These are phyloP conservation scores for Colletotrichum spinosum DNA, from an alignment of 2,329 filamentous ascomycete genomes.

Conservation along the genomic window DNA sequence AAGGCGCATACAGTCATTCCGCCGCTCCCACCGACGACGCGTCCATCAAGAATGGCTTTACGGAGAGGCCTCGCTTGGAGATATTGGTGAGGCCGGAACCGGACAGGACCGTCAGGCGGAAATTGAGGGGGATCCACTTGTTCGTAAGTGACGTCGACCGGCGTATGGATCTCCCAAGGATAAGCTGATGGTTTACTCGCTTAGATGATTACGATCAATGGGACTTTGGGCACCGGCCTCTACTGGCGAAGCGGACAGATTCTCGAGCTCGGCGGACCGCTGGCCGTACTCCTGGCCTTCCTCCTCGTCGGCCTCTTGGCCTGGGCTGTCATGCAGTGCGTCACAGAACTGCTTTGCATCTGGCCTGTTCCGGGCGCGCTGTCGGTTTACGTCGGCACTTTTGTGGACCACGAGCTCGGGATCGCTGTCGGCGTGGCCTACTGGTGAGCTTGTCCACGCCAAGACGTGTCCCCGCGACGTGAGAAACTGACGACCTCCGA, in stretches of 20 bases:
- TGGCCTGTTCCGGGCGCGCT: constrained; percentile 48
- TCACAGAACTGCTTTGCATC: constrained; percentile 46
- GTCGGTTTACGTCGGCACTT: constrained; percentile 46
- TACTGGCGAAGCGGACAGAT: constrained; percentile 46
- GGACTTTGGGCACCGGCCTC: constrained; percentile 43
- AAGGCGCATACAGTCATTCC: too few species aligned
- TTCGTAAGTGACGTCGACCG: constrained; percentile 30
- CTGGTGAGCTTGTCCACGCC: constrained; percentile 43
- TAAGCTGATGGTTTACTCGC: neutral
- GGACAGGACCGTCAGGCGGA: constrained; percentile 41
- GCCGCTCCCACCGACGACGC: neutral
- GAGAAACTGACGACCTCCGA: neutral
- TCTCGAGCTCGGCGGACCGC: constrained; percentile 43
- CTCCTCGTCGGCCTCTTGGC: constrained; percentile 43
- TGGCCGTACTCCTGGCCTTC: constrained; percentile 44
- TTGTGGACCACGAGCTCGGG: constrained; percentile 47
- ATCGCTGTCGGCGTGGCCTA: constrained; percentile 47
- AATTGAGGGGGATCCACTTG: constrained; percentile 42
- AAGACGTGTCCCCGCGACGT: too few species aligned
- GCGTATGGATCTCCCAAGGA: neutral
- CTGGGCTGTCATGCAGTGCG: constrained; percentile 47
- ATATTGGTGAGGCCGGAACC: constrained; percentile 8
- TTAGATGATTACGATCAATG: constrained; percentile 39
- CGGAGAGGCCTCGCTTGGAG: constrained; percentile 1
- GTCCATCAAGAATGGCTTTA: neutral